phyloP scores from a whole-genome alignment of 495 filamentous ascomycete species.

The Schizothecium vesticola region DNA sequence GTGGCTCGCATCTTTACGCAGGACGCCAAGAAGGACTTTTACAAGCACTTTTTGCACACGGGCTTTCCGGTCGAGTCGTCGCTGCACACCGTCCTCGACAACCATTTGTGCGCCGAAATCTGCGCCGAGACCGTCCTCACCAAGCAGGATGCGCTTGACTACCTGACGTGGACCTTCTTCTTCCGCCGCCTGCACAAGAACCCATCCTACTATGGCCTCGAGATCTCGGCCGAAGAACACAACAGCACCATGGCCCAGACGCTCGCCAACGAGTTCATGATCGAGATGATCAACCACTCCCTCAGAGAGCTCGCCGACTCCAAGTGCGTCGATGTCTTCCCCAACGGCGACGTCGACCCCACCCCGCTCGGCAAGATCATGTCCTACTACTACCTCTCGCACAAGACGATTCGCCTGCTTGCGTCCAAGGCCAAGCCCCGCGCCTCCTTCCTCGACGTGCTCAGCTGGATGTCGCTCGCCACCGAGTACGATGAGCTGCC shows the following conservation, averaged over 20 bases:
- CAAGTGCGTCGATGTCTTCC: conserved; percentile 69
- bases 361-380: conserved; percentile 95
- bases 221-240: conserved; percentile 90
- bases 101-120: conserved; percentile 93
- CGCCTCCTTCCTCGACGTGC: conserved; percentile 76
- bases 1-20: conserved; percentile 97
- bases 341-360: conserved; percentile 84
- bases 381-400: conserved; percentile 98
- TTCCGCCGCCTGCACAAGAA: conserved; percentile 97
- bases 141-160: conserved; percentile 96
- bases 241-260: conserved; percentile 80
- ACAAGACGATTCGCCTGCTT: conserved; percentile 87
- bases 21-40: conserved; percentile 98
- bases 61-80: conserved; percentile 97
- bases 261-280: conserved; percentile 85
- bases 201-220: conserved; percentile 93
- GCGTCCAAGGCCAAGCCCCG: conserved; percentile 67
- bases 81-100: conserved; percentile 91
- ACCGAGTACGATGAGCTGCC: conserved; percentile 97
- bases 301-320: conserved; percentile 75
- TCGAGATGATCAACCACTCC: conserved; percentile 81
- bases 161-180: conserved; percentile 99
- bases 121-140: conserved; percentile 86
- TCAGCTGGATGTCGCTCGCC: conserved; percentile 88
- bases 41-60: conserved; percentile 98